phyloP scores from a whole-genome alignment of 1,284 basidiomycete genomes.

The Ustilago sp. region DNA sequence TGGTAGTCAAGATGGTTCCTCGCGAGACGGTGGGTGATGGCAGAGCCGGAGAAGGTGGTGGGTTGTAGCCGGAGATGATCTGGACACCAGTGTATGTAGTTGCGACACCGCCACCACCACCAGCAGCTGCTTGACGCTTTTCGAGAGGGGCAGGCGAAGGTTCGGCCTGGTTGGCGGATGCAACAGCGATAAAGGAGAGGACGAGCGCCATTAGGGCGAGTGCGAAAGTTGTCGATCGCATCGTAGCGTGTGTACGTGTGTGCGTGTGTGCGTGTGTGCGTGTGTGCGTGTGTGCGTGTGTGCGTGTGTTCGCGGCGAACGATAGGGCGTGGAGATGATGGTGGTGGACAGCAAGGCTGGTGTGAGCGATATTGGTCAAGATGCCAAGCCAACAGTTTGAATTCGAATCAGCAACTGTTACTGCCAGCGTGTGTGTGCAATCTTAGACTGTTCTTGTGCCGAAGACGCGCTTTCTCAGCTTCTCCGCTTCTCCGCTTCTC shows the following conservation, averaged over 20 bases:
- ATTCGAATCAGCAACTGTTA: not conserved
- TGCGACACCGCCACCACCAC: conserved; percentile 54
- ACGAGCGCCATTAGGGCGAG: conserved; percentile 40
- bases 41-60: conserved; percentile 32
- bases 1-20: conserved; percentile 54
- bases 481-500: conserved; percentile 1
- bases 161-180: conserved; percentile 19
- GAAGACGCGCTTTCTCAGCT: not conserved
- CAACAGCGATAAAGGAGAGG: conserved; percentile 34
- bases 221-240: conserved; percentile 30
- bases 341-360: not conserved
- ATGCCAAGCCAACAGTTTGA: conserved; percentile 1
- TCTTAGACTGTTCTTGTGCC: not conserved
- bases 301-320: not conserved
- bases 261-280: too few species aligned
- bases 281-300: too few species aligned
- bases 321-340: not conserved
- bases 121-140: conserved; percentile 48
- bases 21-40: conserved; percentile 38
- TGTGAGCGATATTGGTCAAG: not conserved
- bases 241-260: not conserved
- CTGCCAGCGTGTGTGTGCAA: not conserved
- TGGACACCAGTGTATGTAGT: conserved; percentile 51
- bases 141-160: conserved; percentile 1
- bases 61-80: conserved; percentile 58